These are phyloP conservation scores for Fusarium ramigenum DNA, from an alignment of 2,329 filamentous ascomycete genomes.

Conservation along the genomic window DNA sequence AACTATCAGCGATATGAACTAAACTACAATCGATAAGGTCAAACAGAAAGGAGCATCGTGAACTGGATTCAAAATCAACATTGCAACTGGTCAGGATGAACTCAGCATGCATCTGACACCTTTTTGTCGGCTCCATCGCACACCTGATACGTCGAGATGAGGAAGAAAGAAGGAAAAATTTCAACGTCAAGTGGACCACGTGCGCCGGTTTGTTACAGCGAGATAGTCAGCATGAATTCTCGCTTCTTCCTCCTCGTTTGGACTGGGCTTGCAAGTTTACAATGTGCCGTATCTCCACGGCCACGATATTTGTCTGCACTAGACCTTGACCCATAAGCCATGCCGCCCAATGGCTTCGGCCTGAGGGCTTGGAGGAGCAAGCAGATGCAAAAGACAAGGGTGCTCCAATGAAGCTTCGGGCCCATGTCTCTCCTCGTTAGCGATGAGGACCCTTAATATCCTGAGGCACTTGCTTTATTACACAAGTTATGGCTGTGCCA, in stretches of 20 bases:
- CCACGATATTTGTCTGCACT: slow-evolving; percentile 33
- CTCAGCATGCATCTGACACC: slow-evolving; percentile 16
- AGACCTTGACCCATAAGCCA: slow-evolving; percentile 33
- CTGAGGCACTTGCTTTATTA: slow-evolving; percentile 22
- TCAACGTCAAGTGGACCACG: slow-evolving; percentile 16
- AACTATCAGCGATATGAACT: not conserved
- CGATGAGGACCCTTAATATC: slow-evolving; percentile 24
- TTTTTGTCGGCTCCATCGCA: slow-evolving; percentile 6
- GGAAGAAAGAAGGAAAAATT: not conserved
- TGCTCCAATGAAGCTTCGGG: slow-evolving; percentile 14
- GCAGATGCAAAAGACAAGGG: slow-evolving; percentile 23
- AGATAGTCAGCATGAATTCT: slow-evolving; percentile 12
- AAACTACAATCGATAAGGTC: slow-evolving; percentile 10
- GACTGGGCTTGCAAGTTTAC: slow-evolving; percentile 16
- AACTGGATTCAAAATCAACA: slow-evolving; percentile 11
- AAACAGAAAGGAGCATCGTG: not conserved
- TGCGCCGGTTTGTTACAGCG: slow-evolving; percentile 20
- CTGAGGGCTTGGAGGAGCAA: slow-evolving; percentile 22
- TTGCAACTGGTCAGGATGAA: slow-evolving; percentile 17
- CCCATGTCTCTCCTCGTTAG: slow-evolving; percentile 22
- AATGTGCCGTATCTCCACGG: slow-evolving; percentile 21
- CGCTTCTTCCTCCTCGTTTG: slow-evolving; percentile 9
- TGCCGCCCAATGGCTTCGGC: slow-evolving; percentile 29
- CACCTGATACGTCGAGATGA: slow-evolving; percentile 16
- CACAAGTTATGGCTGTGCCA: slow-evolving; percentile 29